These are phyloP conservation scores for Croton setiger DNA, from an alignment of 441 rosid genomes.

Conservation along the genomic window DNA sequence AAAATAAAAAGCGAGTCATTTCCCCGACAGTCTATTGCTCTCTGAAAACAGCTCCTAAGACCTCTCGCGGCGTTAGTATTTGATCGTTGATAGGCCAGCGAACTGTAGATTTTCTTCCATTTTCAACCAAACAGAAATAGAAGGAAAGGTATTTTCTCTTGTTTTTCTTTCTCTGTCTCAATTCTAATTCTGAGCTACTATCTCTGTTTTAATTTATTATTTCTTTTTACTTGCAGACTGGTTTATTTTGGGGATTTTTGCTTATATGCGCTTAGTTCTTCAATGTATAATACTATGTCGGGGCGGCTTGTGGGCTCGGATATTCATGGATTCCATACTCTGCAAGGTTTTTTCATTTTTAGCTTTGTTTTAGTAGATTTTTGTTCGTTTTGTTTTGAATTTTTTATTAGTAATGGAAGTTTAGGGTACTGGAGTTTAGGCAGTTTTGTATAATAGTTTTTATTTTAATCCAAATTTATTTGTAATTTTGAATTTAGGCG, in stretches of 20 bases:
- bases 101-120: neutral
- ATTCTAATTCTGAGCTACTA: no score
- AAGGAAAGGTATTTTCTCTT: neutral
- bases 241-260: neutral
- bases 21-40: no score
- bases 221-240: slow-evolving; percentile 2
- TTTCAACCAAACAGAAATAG: neutral
- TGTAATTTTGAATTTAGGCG: neutral
- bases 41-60: no score
- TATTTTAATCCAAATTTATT: neutral
- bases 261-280: slow-evolving; percentile 6
- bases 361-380: neutral
- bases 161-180: no score
- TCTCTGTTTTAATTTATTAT: neutral
- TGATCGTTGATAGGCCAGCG: neutral
- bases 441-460: neutral
- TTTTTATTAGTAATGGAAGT: neutral
- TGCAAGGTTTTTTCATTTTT: slow-evolving; percentile 41
- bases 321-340: slow-evolving; percentile 87
- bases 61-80: no score
- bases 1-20: no score
- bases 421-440: neutral
- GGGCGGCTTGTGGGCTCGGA: slow-evolving; percentile 64
- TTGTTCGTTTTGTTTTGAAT: neutral
- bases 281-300: slow-evolving; percentile 36